Conservation (phyloP, 1,139 yeast genomes). For the Candida sojae region DNA sequence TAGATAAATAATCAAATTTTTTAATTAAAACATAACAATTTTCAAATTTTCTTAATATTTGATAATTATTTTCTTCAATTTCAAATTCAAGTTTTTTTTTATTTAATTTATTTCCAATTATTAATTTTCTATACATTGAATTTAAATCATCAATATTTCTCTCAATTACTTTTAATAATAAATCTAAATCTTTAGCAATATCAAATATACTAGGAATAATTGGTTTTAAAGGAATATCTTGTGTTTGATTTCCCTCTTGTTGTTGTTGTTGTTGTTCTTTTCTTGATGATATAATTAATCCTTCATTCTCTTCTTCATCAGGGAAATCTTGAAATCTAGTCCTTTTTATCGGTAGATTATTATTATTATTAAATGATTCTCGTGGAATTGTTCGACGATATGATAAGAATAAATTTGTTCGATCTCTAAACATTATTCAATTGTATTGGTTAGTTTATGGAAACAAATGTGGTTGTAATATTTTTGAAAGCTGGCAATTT, state of each 20-base stretch:
- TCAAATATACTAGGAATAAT: conserved; percentile 82
- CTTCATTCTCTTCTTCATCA: conserved; percentile 55
- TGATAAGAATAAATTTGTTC: conserved; percentile 70
- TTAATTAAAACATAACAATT: conserved; percentile 76
- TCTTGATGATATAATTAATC: conserved; percentile 32
- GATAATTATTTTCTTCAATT: conserved; percentile 75
- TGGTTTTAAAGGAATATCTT: conserved; percentile 47
- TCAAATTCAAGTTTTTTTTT: conserved; percentile 61
- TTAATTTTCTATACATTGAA: conserved; percentile 73
- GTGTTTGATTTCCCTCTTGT: conserved; percentile 10
- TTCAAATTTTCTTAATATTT: conserved; percentile 73
- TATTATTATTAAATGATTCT: conserved; percentile 5
- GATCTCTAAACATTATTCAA: conserved; percentile 61
- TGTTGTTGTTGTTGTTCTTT: conserved; percentile 7
- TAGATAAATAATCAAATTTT: conserved; percentile 55
- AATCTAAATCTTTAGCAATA: conserved; percentile 71
- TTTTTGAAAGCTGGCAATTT: no score
- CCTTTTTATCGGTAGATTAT: conserved; percentile 7
- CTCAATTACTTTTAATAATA: conserved; percentile 50
- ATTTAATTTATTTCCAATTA: conserved; percentile 85
- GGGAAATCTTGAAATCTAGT: conserved; percentile 33
- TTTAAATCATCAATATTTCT: conserved; percentile 58
- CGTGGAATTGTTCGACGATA: conserved; percentile 75
- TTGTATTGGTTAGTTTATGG: no score
- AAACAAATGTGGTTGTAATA: no score